Evolutionary conservation across 371 early-diverging fungal species (phyloP).

Genomic region (Mucor mucedo): DNA sequence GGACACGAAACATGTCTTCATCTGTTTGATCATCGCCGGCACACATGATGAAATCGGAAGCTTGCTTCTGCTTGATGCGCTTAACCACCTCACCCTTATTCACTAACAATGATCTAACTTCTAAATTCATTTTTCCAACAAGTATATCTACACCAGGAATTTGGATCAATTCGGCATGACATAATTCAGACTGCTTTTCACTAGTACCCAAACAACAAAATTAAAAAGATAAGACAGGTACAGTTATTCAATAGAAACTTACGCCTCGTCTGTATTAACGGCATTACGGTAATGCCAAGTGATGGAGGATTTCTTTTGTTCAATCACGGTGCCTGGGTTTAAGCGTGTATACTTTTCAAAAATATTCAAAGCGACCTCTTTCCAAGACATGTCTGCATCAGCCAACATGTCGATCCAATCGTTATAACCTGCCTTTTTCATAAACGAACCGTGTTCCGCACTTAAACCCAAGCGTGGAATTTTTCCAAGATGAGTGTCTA

Average conservation of each 20-base stretch:
- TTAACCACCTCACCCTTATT: conserved; percentile 96
- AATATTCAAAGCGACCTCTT: conserved; percentile 83
- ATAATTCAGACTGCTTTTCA: conserved; percentile 75
- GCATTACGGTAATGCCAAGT: conserved; percentile 95
- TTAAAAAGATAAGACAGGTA: not conserved
- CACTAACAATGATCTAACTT: conserved; percentile 82
- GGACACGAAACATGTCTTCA: conserved; percentile 91
- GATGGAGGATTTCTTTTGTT: conserved; percentile 82
- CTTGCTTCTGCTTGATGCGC: conserved; percentile 47
- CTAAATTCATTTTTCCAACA: conserved; percentile 96
- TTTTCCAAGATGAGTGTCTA: conserved; percentile 75
- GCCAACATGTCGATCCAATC: conserved; percentile 88
- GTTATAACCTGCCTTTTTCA: conserved; percentile 77
- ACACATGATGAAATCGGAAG: conserved; percentile 85
- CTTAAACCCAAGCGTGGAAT: conserved; percentile 78
- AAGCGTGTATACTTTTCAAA: conserved; percentile 88
- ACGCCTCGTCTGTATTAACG: conserved; percentile 36
- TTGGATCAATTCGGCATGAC: conserved; percentile 79
- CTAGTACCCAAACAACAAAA: conserved; percentile 18
- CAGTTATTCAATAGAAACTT: conserved; percentile 44
- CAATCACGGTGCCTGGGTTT: conserved; percentile 92
- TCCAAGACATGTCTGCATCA: conserved; percentile 86
- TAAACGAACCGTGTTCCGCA: conserved; percentile 76
- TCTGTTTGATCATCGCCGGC: conserved; percentile 97
- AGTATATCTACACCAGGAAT: conserved; percentile 92